A percentile compares a stretch with the other conserved stretches of the same genome.
phyloP scores from a whole-genome alignment of 306 rosid genomes.

The Fragaria nilgerrensis region DNA sequence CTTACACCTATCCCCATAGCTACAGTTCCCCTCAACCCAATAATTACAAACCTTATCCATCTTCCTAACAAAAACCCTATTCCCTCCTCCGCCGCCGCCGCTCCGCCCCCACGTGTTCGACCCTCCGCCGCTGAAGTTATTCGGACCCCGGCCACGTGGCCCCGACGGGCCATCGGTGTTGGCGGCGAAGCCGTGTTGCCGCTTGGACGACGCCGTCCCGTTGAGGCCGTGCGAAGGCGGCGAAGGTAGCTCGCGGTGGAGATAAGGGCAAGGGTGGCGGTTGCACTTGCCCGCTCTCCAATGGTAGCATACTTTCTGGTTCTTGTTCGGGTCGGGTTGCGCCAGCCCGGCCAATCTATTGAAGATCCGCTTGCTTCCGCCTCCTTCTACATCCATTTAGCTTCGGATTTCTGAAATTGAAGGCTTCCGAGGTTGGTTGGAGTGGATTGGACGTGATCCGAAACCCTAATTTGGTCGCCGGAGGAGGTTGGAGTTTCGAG shows the following conservation, averaged over 20 bases:
- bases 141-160: constrained; percentile 46
- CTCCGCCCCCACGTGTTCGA: constrained; percentile 60
- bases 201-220: constrained; percentile 58
- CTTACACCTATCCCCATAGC: constrained; percentile 72
- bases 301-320: constrained; percentile 76
- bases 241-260: constrained; percentile 62
- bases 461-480: neutral
- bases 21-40: constrained; percentile 81
- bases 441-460: neutral
- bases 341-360: constrained; percentile 58
- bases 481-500: neutral
- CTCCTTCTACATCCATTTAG: constrained; percentile 76
- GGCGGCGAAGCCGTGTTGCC: constrained; percentile 42
- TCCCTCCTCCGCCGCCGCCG: constrained; percentile 38
- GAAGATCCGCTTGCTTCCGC: constrained; percentile 70
- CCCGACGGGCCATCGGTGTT: constrained; percentile 49
- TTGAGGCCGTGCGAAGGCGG: constrained; percentile 29
- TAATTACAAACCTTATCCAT: constrained; percentile 64
- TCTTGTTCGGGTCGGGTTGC: constrained; percentile 36
- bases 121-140: constrained; percentile 28
- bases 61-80: constrained; percentile 49
- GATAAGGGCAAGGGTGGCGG: constrained; percentile 68
- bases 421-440: neutral
- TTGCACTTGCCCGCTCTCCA: constrained; percentile 97
- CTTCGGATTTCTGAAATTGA: neutral